Evolutionary conservation across 2,329 filamentous ascomycete genomes (phyloP), one percentile per base, ranked within the genome.

Genomic region (Sporothrix pallida): DNA sequence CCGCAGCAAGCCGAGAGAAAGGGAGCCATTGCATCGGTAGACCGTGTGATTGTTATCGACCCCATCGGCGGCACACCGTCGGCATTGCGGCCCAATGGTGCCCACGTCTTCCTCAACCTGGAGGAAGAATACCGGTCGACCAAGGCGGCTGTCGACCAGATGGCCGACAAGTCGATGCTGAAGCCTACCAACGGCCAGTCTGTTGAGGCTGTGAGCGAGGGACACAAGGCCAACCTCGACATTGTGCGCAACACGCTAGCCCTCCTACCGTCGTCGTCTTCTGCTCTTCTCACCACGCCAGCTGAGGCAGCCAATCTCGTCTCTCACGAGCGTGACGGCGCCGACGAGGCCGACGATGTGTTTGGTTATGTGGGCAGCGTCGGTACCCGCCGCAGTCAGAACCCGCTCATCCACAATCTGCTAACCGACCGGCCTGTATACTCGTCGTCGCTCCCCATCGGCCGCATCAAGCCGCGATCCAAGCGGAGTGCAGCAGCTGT

Each of bases 331-430:
- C 54, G 56, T n/a, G n/a, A 5, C 2, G 8, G 56, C 0, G 70
- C 23, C 46, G 67, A 68, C 54, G 74, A 70, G 76, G 73, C 71
- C 73, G 73, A 74, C 85, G 89, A 71, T 85, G 87, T 81, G 83
- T 87, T 81, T 76, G 82, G 82, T 0, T 83, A 85, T 23, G 82
- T 86, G 1, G 84, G 83, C 42, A 87, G 86, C 75, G 87, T 89
- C 2, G 85, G 84, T 26, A 89, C 87, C 0, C 83, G 87, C 73
- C 84, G 83, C 65, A 86, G 84, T 73, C 87, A 88, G 79, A 99
- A 99, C 78, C 94, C 95, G 0, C 85, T 99, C 1, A 96, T 99
- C 63, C 94, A 99, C 82, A 98, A 98, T 78, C 89, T 99, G 1
- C 87, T 99, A 10, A 99, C 96, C 1, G 96, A 99, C 82, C 97